These are phyloP conservation scores for Salvia miltiorrhiza DNA, from an alignment of 257 asterid species.

Conservation along the genomic window DNA sequence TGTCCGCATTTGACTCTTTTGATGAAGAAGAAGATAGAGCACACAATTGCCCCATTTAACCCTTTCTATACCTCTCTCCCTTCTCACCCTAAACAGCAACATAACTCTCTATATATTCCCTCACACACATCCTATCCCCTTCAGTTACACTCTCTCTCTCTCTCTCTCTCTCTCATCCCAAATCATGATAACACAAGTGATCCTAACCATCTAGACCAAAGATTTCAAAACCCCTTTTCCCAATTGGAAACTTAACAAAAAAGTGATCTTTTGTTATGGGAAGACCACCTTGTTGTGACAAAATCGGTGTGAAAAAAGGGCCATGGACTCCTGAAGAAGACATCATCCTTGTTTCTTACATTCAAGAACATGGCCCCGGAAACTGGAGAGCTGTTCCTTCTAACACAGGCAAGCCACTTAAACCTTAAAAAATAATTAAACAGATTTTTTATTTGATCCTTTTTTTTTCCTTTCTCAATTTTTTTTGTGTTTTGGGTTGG, in stretches of 20 bases:
- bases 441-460: no score
- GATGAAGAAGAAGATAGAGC: not conserved
- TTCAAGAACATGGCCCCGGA: constrained; percentile 83
- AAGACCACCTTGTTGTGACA: constrained; percentile 86
- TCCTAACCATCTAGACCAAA: not conserved
- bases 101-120: constrained; percentile 25
- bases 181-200: not conserved
- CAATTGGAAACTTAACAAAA: not conserved
- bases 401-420: constrained; percentile 47
- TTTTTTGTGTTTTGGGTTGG: constrained; percentile 15
- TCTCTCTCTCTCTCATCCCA: not conserved
- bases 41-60: constrained; percentile 26
- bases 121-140: constrained; percentile 31
- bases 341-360: constrained; percentile 72
- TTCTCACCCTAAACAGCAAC: constrained; percentile 26
- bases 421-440: no score
- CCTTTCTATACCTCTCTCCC: constrained; percentile 5
- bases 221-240: not conserved
- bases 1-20: constrained; percentile 62
- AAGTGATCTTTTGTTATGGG: constrained; percentile 40
- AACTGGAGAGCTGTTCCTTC: constrained; percentile 82
- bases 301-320: constrained; percentile 75
- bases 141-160: constrained; percentile 44
- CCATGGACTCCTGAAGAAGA: constrained; percentile 98
- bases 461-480: no score